Percentiles rank a stretch among this genome's conserved stretches.
These are phyloP conservation scores for Herpetospermum pedunculosum DNA, from an alignment of 306 rosid genomes.

Conservation along the genomic window DNA sequence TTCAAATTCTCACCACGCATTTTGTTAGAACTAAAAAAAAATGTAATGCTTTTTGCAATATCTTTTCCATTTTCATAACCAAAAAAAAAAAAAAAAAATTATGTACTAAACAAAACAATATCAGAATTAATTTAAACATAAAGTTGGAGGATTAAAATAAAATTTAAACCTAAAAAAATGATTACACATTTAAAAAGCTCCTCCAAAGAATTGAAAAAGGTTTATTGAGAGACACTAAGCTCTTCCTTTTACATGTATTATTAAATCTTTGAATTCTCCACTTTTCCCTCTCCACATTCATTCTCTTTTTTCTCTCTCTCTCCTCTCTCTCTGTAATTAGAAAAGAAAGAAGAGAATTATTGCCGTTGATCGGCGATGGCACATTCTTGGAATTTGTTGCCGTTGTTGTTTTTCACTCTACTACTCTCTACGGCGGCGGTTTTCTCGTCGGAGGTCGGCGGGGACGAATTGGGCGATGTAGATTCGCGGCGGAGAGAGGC, in stretches of 20 bases:
- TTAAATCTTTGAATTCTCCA: not conserved
- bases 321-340: not conserved
- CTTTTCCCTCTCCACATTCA: not conserved
- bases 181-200: not conserved
- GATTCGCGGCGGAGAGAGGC: constrained; percentile 20
- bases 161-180: not conserved
- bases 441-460: not conserved
- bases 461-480: not conserved
- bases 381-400: not conserved
- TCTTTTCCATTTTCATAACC: no score
- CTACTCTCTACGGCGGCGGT: not conserved
- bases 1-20: no score
- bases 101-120: no score
- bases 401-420: not conserved
- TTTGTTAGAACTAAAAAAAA: no score
- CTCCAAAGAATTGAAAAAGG: not conserved
- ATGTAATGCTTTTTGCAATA: no score
- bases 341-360: not conserved
- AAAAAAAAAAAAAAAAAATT: no score
- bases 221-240: not conserved
- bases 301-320: not conserved
- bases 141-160: no score
- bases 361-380: not conserved
- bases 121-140: no score
- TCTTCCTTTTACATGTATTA: not conserved